These are phyloP conservation scores for Oenanthe javanica DNA, from an alignment of 140 eudicot genomes.

Conservation along the genomic window DNA sequence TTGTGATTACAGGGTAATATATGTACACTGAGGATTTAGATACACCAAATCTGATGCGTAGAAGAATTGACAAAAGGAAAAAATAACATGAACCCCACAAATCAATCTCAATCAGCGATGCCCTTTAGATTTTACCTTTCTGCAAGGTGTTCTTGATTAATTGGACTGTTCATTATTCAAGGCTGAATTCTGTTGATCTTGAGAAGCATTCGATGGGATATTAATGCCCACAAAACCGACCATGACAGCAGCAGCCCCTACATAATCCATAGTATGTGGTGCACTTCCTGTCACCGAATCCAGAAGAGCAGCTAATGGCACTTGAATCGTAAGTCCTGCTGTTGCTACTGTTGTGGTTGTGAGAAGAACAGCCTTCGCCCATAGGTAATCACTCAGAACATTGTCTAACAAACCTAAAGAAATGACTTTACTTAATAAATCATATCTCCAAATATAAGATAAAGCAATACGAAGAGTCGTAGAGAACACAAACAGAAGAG, in stretches of 20 bases:
- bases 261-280: slow-evolving; percentile 48
- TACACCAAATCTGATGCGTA: not conserved
- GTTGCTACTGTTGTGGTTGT: slow-evolving; percentile 97
- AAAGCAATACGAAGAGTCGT: not conserved
- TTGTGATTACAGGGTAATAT: too few relatives aligned
- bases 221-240: slow-evolving; percentile 88
- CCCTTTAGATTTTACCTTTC: not conserved
- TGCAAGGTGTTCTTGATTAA: slow-evolving; percentile 19
- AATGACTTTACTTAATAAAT: not conserved
- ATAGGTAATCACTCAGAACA: slow-evolving; percentile 81
- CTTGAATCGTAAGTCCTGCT: slow-evolving; percentile 94
- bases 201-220: slow-evolving; percentile 49
- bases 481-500: not conserved
- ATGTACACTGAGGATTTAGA: not conserved
- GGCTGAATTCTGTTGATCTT: slow-evolving; percentile 26
- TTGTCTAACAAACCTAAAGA: slow-evolving; percentile 79
- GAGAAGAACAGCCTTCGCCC: slow-evolving; percentile 96
- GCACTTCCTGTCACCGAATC: slow-evolving; percentile 73
- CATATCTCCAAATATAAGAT: not conserved
- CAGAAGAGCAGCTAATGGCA: slow-evolving; percentile 83
- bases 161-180: slow-evolving; percentile 31
- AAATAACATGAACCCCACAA: not conserved
- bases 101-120: not conserved
- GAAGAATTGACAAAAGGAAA: not conserved
- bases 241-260: slow-evolving; percentile 83